These are phyloP conservation scores for Tagetes erecta DNA, from an alignment of 129 eudicot species.

Conservation along the genomic window DNA sequence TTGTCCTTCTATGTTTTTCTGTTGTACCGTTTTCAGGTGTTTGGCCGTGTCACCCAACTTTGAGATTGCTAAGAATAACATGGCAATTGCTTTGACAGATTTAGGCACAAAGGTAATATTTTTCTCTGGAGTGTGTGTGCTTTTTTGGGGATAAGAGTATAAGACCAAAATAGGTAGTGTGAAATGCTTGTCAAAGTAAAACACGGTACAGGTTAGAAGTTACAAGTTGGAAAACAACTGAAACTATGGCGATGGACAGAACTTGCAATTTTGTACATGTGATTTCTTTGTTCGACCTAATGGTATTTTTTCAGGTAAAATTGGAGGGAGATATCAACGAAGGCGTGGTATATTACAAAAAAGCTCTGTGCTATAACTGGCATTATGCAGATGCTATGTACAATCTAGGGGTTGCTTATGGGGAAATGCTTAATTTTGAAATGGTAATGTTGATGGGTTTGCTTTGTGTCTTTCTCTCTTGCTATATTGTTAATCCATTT, in stretches of 20 bases:
- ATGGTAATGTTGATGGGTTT: slow-evolving; percentile 55
- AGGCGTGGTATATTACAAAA: slow-evolving; percentile 90
- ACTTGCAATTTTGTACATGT: not conserved
- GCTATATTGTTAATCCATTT: not conserved
- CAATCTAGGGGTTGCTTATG: slow-evolving; percentile 98
- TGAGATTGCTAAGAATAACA: slow-evolving; percentile 98
- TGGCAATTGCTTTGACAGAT: slow-evolving; percentile 98
- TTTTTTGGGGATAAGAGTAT: not conserved
- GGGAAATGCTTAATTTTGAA: slow-evolving; percentile 98
- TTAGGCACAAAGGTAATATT: slow-evolving; percentile 86
- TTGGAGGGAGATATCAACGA: slow-evolving; percentile 94
- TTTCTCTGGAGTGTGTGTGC: not conserved
- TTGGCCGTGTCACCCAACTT: slow-evolving; percentile 94
- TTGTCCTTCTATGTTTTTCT: slow-evolving; percentile 17
- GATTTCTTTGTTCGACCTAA: not conserved
- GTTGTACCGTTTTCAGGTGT: slow-evolving; percentile 55
- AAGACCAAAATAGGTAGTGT: slow-evolving; percentile 3
- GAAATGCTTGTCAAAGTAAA: not conserved
- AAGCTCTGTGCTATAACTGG: slow-evolving; percentile 94
- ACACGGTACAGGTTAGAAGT: not conserved
- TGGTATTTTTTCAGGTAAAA: slow-evolving; percentile 61
- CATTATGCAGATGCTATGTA: slow-evolving; percentile 99
- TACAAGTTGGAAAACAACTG: not conserved
- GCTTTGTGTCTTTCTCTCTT: not conserved
- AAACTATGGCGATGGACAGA: not conserved